phyloP scores from a whole-genome alignment of 495 filamentous ascomycete genomes.

The Staphylotrichum longicolle region DNA sequence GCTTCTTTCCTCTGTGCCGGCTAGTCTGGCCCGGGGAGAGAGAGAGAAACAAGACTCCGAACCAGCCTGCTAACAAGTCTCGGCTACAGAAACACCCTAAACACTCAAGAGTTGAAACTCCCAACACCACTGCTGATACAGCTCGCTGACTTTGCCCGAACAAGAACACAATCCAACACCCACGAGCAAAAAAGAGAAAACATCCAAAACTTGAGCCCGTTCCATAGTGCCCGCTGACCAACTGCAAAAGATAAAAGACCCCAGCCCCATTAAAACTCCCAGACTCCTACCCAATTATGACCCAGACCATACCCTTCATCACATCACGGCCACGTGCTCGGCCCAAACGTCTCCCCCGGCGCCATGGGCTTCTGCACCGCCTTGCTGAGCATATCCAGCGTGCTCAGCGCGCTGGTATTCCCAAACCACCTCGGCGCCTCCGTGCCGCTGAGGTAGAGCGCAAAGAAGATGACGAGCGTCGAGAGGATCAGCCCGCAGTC shows the following conservation, averaged over 20 bases:
- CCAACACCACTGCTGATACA: constrained; percentile 10
- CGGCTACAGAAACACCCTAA: too few species aligned
- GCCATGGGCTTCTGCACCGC: constrained; percentile 38
- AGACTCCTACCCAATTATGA: not conserved
- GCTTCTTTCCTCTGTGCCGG: too few species aligned
- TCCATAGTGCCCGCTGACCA: not conserved
- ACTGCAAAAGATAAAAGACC: not conserved
- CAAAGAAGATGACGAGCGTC: constrained; percentile 70
- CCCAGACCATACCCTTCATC: not conserved
- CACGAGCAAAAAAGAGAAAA: not conserved
- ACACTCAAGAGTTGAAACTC: not conserved
- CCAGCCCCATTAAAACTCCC: constrained; percentile 1
- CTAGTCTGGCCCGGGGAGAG: too few species aligned
- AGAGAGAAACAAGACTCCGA: too few species aligned
- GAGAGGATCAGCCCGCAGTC: constrained; percentile 64
- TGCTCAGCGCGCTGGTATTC: constrained; percentile 46
- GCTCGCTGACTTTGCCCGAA: not conserved
- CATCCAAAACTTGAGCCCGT: not conserved
- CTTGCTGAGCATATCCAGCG: constrained; percentile 36
- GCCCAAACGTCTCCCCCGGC: constrained; percentile 48
- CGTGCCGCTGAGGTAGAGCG: constrained; percentile 55
- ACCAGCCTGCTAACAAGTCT: too few species aligned
- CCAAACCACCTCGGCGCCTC: constrained; percentile 65
- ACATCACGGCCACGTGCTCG: constrained; percentile 39
- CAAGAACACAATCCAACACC: not conserved